A percentile compares a stretch with the other conserved stretches of the same genome.
phyloP scores from a whole-genome alignment of 176 grass and related monocot species.

The Guadua angustifolia region DNA sequence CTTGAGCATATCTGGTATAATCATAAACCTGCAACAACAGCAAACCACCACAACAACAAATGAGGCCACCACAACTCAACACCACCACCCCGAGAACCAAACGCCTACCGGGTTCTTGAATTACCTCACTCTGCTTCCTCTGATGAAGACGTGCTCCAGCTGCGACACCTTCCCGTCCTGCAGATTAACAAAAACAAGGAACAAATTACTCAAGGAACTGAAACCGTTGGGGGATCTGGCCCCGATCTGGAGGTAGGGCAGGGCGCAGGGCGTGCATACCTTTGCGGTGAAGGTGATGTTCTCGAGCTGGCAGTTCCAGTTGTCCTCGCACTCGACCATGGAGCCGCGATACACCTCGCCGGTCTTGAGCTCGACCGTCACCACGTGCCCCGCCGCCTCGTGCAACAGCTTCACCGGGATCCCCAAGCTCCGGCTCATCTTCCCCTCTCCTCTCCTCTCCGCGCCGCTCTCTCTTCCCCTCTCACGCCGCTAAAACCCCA shows the following conservation, averaged over 20 bases:
- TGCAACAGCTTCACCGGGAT: slow-evolving; percentile 96
- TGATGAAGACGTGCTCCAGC: slow-evolving; percentile 63
- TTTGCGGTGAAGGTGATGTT: slow-evolving; percentile 75
- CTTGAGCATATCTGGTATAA: slow-evolving; percentile 79
- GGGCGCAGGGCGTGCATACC: slow-evolving; percentile 26
- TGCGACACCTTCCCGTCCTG: slow-evolving; percentile 77
- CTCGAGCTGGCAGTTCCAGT: slow-evolving; percentile 88
- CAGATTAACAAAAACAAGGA: slow-evolving; percentile 8
- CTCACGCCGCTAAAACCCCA: slow-evolving; percentile 39
- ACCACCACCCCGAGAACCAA: not conserved
- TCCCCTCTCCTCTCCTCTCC: not conserved
- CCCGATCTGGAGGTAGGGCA: slow-evolving; percentile 18
- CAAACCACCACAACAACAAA: not conserved
- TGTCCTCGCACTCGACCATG: slow-evolving; percentile 82
- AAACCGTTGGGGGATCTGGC: slow-evolving; percentile 25
- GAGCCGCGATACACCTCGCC: slow-evolving; percentile 70
- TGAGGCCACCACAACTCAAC: not conserved
- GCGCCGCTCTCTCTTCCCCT: not conserved
- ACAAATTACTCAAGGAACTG: slow-evolving; percentile 3
- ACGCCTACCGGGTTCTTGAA: not conserved
- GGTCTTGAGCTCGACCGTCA: slow-evolving; percentile 93
- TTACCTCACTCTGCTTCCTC: slow-evolving; percentile 76
- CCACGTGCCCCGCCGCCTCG: slow-evolving; percentile 87
- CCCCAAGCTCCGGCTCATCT: slow-evolving; percentile 88
- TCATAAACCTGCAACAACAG: slow-evolving; percentile 58